Evolutionary conservation across 73 alveolate species (phyloP), one percentile per base, ranked within the genome.

Genomic region (Blepharisma japonicum): DNA sequence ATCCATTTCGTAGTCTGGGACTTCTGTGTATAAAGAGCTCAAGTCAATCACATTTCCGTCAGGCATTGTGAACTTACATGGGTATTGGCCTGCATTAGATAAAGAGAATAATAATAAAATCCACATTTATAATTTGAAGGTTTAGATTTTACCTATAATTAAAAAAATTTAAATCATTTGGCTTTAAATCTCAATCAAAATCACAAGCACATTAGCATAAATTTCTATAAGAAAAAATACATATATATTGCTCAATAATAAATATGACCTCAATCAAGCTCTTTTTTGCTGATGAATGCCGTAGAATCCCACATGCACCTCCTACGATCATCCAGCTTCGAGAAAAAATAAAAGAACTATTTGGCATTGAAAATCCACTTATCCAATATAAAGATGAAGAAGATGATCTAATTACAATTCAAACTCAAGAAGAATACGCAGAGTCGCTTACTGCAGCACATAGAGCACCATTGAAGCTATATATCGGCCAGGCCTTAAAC

Each of bases 361-460:
- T 39, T 3, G 47, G 74, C 0, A 2, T 61, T 14, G 47, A 61
- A 61, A 61, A 61, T 25, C 74, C 74, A 14, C 23, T 61, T 14
- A 25, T 61, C 74, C 74, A 61, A 61, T 61, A 61, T 48, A 61
- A 61, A 14, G 74, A 61, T 61, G 74, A 61, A 61, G 74, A 61
- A 61, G 74, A 39, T 14, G 74, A 61, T 25, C 4, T 61, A 9
- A 61, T 61, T 9, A 20, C 74, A 14, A 25, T 61, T 25, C 23
- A 14, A 9, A 18, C 39, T 18, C n/a, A 61, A 14, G 18, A 14
- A 14, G 74, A 61, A 61, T 61, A 61, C 74, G 2, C 14, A 0
- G 74, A 61, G n/a, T 4, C 23, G 0, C 39, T 61, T 3, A 9
- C 39, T 25, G 0, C 46, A 18, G 2, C 74, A 14, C 14, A n/a